Evolutionary conservation across 805 yeast species (phyloP).

Genomic region (Yarrowia keelungensis): DNA sequence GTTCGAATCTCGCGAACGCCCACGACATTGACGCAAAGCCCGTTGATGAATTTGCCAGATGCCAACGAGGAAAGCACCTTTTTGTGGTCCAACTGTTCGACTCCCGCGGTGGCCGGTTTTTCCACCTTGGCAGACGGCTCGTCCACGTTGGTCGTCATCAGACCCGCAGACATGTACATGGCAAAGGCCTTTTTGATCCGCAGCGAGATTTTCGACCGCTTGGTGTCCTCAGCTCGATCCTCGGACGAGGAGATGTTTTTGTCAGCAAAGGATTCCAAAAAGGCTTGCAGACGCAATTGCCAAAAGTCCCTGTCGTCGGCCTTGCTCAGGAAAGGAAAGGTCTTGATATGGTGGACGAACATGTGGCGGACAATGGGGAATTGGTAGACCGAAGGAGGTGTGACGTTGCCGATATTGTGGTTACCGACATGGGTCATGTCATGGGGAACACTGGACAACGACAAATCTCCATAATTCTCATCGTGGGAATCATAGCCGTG

Average conservation of each 20-base stretch:
- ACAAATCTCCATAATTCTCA: slow-evolving; percentile 3
- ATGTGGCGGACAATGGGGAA: slow-evolving; percentile 76
- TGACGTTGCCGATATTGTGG: no score
- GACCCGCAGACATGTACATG: slow-evolving; percentile 74
- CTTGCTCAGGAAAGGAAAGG: slow-evolving; percentile 75
- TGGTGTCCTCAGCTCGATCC: slow-evolving; percentile 78
- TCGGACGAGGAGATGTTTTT: slow-evolving; percentile 74
- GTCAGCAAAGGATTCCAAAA: slow-evolving; percentile 77
- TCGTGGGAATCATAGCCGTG: no score
- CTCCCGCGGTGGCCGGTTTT: slow-evolving; percentile 43
- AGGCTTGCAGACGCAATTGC: slow-evolving; percentile 79
- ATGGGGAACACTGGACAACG: background rate
- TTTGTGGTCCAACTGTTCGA: slow-evolving; percentile 42
- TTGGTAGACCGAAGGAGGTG: slow-evolving; percentile 44
- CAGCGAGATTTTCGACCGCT: slow-evolving; percentile 66
- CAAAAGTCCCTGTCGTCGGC: slow-evolving; percentile 69
- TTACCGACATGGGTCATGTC: no score
- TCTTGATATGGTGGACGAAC: slow-evolving; percentile 64
- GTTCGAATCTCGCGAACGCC: slow-evolving; percentile 59
- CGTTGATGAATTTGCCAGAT: slow-evolving; percentile 55
- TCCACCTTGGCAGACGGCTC: slow-evolving; percentile 47
- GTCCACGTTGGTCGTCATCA: slow-evolving; percentile 58
- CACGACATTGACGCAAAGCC: slow-evolving; percentile 67
- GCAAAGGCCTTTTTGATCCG: slow-evolving; percentile 67
- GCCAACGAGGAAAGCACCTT: slow-evolving; percentile 43